Evolutionary conservation across 805 yeast genomes (phyloP).

Genomic region (Saccharomycopsis amapae): DNA sequence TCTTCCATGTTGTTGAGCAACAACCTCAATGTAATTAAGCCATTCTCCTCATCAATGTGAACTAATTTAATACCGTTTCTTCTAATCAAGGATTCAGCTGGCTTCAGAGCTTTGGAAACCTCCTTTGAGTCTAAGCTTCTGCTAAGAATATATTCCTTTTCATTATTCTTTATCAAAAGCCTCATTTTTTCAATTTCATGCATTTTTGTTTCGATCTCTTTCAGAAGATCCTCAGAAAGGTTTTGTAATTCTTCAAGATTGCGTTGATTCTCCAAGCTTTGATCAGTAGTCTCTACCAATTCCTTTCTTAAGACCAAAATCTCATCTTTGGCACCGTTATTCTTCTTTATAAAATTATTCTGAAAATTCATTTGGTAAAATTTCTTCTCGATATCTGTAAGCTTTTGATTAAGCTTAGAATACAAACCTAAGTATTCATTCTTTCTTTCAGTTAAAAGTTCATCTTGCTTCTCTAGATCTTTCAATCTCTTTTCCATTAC

Average conservation of each 20-base stretch:
- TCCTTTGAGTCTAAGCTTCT: constrained; percentile 23
- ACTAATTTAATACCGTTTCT: constrained; percentile 28
- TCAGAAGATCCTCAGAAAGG: constrained; percentile 1
- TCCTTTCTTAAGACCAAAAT: constrained; percentile 18
- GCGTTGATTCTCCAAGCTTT: constrained; percentile 9
- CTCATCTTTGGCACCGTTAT: constrained; percentile 19
- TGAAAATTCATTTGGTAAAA: constrained; percentile 20
- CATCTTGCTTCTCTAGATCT: constrained; percentile 23
- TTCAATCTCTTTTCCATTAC: constrained; percentile 25
- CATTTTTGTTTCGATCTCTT: constrained; percentile 14
- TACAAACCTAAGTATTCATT: constrained; percentile 13
- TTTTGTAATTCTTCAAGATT: background rate
- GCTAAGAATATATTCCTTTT: constrained; percentile 21
- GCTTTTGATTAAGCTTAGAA: constrained; percentile 16
- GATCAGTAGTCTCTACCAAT: constrained; percentile 16
- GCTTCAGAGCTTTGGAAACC: constrained; percentile 8
- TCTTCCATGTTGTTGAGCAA: too few relatives aligned
- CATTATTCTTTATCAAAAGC: constrained; percentile 21
- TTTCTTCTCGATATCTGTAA: constrained; percentile 19
- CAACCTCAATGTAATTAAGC: constrained; percentile 16
- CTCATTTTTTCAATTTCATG: constrained; percentile 18
- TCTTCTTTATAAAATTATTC: constrained; percentile 22
- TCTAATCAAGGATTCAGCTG: constrained; percentile 1
- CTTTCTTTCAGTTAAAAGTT: constrained; percentile 19
- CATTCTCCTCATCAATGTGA: constrained; percentile 32